Evolutionary conservation across 106 monocot species (phyloP).

Genomic region (Dendrobium nobile): DNA sequence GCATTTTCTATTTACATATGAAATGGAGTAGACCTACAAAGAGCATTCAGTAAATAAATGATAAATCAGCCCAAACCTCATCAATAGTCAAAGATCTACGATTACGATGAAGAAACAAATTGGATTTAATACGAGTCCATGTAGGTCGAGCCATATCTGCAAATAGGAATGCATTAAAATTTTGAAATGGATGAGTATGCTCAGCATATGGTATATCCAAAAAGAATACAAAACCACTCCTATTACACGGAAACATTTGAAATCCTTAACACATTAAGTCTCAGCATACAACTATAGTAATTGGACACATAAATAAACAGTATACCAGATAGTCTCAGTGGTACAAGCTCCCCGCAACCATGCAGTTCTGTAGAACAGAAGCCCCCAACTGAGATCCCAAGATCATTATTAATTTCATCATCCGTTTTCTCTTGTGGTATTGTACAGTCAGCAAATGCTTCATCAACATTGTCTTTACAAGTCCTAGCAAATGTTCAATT

Average conservation of each 20-base stretch:
- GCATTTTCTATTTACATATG: not conserved
- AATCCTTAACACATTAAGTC: not conserved
- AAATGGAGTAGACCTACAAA: not conserved
- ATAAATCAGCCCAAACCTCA: conserved; percentile 46
- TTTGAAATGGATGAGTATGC: not conserved
- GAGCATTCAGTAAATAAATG: not conserved
- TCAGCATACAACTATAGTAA: not conserved
- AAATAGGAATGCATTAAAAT: conserved; percentile 5
- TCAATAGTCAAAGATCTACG: conserved; percentile 79
- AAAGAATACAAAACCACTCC: not conserved
- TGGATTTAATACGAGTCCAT: conserved; percentile 58
- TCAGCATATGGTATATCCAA: not conserved
- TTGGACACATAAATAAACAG: not conserved
- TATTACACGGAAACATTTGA: not conserved
- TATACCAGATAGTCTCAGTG: conserved; percentile 35
- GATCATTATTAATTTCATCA: conserved; percentile 84
- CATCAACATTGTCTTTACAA: conserved; percentile 82
- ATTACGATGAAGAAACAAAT: conserved; percentile 75
- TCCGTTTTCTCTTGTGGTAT: conserved; percentile 94
- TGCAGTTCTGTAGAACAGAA: conserved; percentile 14
- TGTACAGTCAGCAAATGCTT: conserved; percentile 76
- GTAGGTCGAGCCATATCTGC: conserved; percentile 35
- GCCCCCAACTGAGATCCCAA: conserved; percentile 81
- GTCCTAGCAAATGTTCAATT: conserved; percentile 50
- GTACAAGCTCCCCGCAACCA: conserved; percentile 14